Base-by-base conservation (phyloP, 2,329 filamentous ascomycete species). In the Paraphoma sp. region DNA sequence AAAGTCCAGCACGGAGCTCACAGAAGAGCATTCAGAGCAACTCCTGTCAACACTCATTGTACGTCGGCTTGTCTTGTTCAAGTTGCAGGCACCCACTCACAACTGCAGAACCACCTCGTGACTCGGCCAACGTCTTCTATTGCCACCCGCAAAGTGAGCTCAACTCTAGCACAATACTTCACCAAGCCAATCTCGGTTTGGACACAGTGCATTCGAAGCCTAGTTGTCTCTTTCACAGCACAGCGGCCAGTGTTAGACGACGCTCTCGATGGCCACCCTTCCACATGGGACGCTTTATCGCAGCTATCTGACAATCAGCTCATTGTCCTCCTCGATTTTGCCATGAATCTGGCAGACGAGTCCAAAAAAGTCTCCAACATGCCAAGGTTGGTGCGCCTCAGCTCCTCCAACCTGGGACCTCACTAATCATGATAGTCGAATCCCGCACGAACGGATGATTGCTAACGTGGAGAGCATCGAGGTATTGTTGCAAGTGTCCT, bases 131-230 rank as follows among this genome's bases (percentile, higher is more conserved):
- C 83, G 5, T 83, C 84, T 2, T 78, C 83, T 3, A 81, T 92
- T 51, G 89, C 92, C 6, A 81, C 86, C 17, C 86, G 87, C 64
- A 95, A 95, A 76, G 81, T 94, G 23, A 90, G 89, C 62, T 89
- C 89, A n/a, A 89, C 90, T 6, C 78, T 94, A 6, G 88, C 89
- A 14, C 89, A 89, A 17, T 92, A 89, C 70, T 93, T 91, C 68
- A 81, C 91, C 31, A 89, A 89, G 55, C 90, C 90, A 59, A 86
- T 89, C 6, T 78, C 82, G 10, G 79, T 84, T 6, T 94, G 91
- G 89, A 79, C 81, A n/a, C 79, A 78, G 48, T 91, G 88, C 59
- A 74, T 92, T 33, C 82, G 81, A 38, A 87, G 90, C 67, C 76
- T 92, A n/a, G 68, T 87, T 40, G 79, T 84, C 53, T 89, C 86